phyloP scores from a whole-genome alignment of 2,329 filamentous ascomycete genomes.

The Hyphodiscus sp. region DNA sequence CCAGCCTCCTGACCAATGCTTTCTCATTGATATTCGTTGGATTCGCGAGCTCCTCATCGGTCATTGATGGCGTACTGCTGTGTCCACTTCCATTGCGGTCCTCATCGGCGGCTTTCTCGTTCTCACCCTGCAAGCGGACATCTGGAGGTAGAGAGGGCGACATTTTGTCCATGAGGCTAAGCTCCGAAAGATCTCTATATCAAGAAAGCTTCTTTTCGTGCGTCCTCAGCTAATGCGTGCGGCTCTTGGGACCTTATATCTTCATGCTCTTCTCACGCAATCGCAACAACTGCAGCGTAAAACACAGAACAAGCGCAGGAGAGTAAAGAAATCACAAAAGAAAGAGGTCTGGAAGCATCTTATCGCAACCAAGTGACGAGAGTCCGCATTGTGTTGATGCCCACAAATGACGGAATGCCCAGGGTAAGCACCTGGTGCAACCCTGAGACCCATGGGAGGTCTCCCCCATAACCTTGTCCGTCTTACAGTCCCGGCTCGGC shows the following conservation, averaged over 20 bases:
- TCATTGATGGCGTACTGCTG: constrained; percentile 2
- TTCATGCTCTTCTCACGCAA: too few relatives aligned
- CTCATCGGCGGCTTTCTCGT: constrained; percentile 8
- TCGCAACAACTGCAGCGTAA: too few relatives aligned
- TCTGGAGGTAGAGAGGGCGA: background rate
- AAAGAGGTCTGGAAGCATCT: background rate
- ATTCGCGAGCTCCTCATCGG: constrained; percentile 17
- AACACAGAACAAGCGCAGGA: too few relatives aligned
- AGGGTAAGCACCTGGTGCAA: background rate
- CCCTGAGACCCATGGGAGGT: too few relatives aligned
- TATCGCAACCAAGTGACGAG: background rate
- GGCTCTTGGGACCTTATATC: too few relatives aligned
- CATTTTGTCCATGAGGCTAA: background rate
- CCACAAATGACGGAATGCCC: background rate
- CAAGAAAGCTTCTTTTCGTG: background rate
- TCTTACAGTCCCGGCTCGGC: too few relatives aligned
- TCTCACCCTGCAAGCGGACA: background rate
- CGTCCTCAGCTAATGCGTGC: too few relatives aligned
- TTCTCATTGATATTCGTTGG: constrained; percentile 44
- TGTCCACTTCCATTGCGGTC: background rate
- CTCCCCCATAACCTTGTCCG: too few relatives aligned
- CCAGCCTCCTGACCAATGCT: constrained; percentile 50
- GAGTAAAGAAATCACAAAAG: background rate
- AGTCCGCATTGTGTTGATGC: background rate
- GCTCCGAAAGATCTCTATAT: background rate